Percentiles rank a stretch among this genome's conserved stretches.
phyloP scores from a whole-genome alignment of 2,329 filamentous ascomycete species.

The Paracorniculantispora psalliotae region DNA sequence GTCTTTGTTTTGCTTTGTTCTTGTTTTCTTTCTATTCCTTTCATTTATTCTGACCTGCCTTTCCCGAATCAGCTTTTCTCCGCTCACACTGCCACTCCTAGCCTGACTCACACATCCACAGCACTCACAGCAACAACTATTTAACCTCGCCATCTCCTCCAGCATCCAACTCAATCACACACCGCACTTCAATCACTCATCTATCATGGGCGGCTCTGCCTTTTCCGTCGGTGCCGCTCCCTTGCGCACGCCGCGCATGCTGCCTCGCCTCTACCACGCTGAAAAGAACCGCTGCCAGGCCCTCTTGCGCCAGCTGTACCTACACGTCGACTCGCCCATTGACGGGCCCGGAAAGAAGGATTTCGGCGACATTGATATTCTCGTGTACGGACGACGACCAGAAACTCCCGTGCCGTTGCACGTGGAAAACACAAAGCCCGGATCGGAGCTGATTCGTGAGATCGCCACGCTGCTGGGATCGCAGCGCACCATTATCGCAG shows the following conservation, averaged over 20 bases:
- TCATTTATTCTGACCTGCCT: background rate
- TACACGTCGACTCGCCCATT: constrained; percentile 53
- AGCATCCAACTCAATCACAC: background rate
- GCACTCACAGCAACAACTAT: background rate
- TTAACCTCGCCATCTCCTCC: background rate
- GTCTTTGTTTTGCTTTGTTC: background rate
- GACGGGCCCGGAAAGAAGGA: constrained; percentile 65
- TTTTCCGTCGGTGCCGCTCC: constrained; percentile 45
- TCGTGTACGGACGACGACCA: constrained; percentile 42
- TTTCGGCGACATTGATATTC: constrained; percentile 70
- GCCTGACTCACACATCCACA: background rate
- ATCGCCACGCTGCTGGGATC: constrained; percentile 40
- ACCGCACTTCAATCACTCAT: background rate
- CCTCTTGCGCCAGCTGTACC: constrained; percentile 47
- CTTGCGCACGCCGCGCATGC: constrained; percentile 63
- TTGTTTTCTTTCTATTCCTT: background rate
- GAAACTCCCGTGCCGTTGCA: constrained; percentile 6
- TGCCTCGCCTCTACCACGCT: constrained; percentile 47
- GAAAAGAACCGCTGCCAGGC: constrained; percentile 43
- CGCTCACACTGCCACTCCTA: background rate
- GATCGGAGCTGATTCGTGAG: constrained; percentile 27
- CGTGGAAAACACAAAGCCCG: constrained; percentile 1
- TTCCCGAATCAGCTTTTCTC: background rate
- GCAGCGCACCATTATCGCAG: constrained; percentile 26
- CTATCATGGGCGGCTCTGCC: constrained; percentile 59